Evolutionary conservation across 805 yeast genomes (phyloP), one percentile per base, ranked within the genome.

Genomic region (Candida xiaguanensis): DNA sequence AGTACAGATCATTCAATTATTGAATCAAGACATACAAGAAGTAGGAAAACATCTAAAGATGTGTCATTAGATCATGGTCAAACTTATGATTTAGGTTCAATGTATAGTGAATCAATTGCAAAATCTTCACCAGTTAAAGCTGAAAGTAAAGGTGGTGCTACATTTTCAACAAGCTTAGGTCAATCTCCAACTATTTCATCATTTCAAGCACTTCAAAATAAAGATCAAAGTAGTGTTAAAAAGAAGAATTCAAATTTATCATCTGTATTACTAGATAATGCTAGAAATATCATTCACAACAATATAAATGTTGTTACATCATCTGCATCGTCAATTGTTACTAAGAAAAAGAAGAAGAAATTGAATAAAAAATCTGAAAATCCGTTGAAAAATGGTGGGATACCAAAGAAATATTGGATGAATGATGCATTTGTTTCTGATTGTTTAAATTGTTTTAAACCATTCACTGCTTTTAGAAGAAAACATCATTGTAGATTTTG

Each of bases 401-500:
- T 82, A 3, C 80, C 84, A 2, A 75, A 77, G 43, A 91, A 88
- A 54, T 91, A 88, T 57, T 91, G 99, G 99, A 82, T 91, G 87
- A 88, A 90, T 52, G 97, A 91, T 63, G 85, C 91, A 30, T 85
- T 88, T 43, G 95, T 95, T 0, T 76, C 82, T 7, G 93, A 88
- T 45, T 91, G 99, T 53, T 78, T 88, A 42, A 73, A 82, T 12
- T 91, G 98, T 59, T 86, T 84, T 40, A 74, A 80, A 39, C 77
- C 78, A 3, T 91, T 91, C 55, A 77, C 85, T 1, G 84, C 97
- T 0, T 90, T 89, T 62, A 67, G 96, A 56, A 70, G 99, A 49
- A 85, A 86, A 48, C 99, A 91, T 56, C 99, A 91, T 60, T 91
- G 99, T 55, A 68, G 99, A 39, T 80, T 91, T 25, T 91, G 99